These are phyloP conservation scores for Pseudozyma hubeiensis DNA, from an alignment of 1,284 basidiomycete genomes.

Conservation along the genomic window DNA sequence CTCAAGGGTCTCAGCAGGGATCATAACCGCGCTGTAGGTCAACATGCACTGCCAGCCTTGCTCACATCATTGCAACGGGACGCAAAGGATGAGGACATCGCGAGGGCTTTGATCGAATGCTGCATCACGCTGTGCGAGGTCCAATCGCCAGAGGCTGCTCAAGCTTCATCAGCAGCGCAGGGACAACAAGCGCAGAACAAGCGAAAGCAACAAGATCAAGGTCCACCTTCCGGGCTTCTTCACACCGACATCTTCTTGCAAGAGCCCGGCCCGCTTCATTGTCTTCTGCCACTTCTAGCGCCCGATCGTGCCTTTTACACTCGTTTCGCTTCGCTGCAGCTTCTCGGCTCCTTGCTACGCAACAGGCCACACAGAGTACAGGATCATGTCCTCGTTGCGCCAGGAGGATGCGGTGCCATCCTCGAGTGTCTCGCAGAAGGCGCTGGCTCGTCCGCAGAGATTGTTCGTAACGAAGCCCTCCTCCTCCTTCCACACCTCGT, in stretches of 20 bases:
- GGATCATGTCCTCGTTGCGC: slow-evolving; percentile 85
- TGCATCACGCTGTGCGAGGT: slow-evolving; percentile 61
- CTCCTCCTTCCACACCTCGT: slow-evolving; percentile 84
- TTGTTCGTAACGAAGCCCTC: slow-evolving; percentile 71
- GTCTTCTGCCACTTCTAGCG: slow-evolving; percentile 76
- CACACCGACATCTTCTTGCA: slow-evolving; percentile 79
- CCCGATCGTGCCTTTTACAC: slow-evolving; percentile 77
- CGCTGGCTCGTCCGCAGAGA: slow-evolving; percentile 62
- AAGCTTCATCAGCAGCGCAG: not conserved
- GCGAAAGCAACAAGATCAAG: slow-evolving; percentile 38
- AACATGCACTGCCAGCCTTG: slow-evolving; percentile 57
- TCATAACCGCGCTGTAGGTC: slow-evolving; percentile 76
- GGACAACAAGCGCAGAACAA: slow-evolving; percentile 22
- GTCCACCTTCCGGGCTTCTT: slow-evolving; percentile 76
- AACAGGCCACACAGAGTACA: slow-evolving; percentile 80
- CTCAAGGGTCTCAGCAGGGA: slow-evolving; percentile 92
- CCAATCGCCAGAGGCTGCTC: slow-evolving; percentile 20
- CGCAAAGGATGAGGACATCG: slow-evolving; percentile 59
- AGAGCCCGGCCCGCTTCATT: slow-evolving; percentile 79
- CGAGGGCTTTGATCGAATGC: slow-evolving; percentile 55
- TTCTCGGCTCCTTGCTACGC: slow-evolving; percentile 81
- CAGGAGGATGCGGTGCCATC: slow-evolving; percentile 77
- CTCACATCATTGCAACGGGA: slow-evolving; percentile 51
- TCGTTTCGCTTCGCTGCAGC: slow-evolving; percentile 86
- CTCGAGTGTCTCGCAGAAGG: slow-evolving; percentile 74